These are phyloP conservation scores for Lathyrus tuberosus DNA, from an alignment of 306 rosid species.

Conservation along the genomic window DNA sequence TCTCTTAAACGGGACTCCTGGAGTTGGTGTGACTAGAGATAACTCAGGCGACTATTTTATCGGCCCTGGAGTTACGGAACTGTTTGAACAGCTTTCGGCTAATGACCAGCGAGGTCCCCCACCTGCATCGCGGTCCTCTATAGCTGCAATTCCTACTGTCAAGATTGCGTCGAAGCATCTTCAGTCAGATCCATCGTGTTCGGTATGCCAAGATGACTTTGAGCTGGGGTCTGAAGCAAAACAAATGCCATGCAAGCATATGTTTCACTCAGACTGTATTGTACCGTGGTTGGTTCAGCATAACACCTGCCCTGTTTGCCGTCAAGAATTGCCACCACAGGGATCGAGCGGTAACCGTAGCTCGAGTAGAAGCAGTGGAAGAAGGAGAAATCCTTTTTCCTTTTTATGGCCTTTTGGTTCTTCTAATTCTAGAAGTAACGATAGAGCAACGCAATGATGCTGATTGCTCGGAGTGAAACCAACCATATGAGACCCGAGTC, in stretches of 20 bases:
- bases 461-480: constrained; percentile 40
- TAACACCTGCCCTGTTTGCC: constrained; percentile 82
- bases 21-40: constrained; percentile 60
- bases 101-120: constrained; percentile 72
- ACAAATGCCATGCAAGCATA: constrained; percentile 75
- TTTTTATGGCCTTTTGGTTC: constrained; percentile 74
- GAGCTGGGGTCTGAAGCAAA: constrained; percentile 72
- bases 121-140: constrained; percentile 63
- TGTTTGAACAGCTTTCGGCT: constrained; percentile 73
- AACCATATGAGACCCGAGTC: constrained; percentile 24
- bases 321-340: constrained; percentile 66
- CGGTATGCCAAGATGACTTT: constrained; percentile 71
- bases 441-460: constrained; percentile 41
- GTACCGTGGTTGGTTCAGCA: constrained; percentile 78
- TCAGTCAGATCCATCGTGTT: constrained; percentile 70
- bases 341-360: constrained; percentile 47
- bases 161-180: constrained; percentile 63
- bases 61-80: constrained; percentile 82
- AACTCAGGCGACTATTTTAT: constrained; percentile 71
- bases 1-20: constrained; percentile 65
- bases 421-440: constrained; percentile 50
- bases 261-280: constrained; percentile 72
- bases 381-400: constrained; percentile 57
- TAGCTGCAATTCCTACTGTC: constrained; percentile 72
- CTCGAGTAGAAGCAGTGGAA: constrained; percentile 41